These are phyloP conservation scores for Vitis hybrid DNA, from an alignment of 177 flowering plant species.

Conservation along the genomic window DNA sequence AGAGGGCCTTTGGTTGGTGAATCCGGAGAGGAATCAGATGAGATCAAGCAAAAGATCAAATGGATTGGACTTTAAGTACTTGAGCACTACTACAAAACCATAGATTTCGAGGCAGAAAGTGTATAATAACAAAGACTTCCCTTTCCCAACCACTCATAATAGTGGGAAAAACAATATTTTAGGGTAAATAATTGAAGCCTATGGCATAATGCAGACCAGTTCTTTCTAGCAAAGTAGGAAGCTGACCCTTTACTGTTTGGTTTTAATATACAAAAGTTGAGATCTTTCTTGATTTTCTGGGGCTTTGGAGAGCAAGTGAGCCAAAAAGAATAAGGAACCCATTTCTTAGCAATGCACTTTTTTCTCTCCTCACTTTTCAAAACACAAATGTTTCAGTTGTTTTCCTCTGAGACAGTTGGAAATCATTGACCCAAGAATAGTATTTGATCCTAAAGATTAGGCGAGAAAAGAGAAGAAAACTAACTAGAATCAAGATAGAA, in stretches of 20 bases:
- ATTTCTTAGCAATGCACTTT: not conserved
- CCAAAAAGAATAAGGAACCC: not conserved
- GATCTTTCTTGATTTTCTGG: too few relatives aligned
- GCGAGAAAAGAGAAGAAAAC: conserved; percentile 2
- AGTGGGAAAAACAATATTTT: conserved; percentile 16
- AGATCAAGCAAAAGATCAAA: too few relatives aligned
- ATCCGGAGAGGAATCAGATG: too few relatives aligned
- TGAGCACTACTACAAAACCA: not conserved
- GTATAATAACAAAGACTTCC: not conserved
- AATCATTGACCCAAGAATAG: not conserved
- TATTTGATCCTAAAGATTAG: not conserved
- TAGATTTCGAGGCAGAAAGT: not conserved
- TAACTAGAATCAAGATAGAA: not conserved
- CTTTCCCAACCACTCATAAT: conserved; percentile 9
- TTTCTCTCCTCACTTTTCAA: not conserved
- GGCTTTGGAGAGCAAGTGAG: not conserved
- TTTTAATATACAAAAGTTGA: conserved; percentile 9
- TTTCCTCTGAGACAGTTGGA: not conserved
- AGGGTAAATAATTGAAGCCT: conserved; percentile 20
- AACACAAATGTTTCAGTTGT: too few relatives aligned
- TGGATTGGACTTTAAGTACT: not conserved
- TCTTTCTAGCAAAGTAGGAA: conserved; percentile 10
- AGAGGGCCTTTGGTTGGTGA: not conserved
- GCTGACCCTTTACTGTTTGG: conserved; percentile 13
- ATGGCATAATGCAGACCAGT: conserved; percentile 1